These are phyloP conservation scores for Noccaea bulbosa DNA, from an alignment of 345 rosid genomes.

Conservation along the genomic window DNA sequence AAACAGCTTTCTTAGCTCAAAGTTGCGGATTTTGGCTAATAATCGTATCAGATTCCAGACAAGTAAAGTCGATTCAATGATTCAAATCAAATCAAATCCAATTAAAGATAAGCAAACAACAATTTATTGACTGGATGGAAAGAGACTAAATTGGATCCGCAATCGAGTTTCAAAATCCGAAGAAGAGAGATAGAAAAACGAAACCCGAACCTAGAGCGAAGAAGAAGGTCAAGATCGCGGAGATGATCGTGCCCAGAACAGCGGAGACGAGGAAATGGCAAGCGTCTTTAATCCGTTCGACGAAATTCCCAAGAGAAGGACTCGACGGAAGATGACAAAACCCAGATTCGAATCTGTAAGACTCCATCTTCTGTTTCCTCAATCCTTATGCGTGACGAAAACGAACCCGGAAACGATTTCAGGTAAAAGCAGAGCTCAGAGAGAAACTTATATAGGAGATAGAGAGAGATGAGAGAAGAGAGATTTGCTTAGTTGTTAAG, in stretches of 20 bases:
- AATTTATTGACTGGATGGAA: neutral
- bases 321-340: slow-evolving; percentile 48
- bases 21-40: neutral
- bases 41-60: neutral
- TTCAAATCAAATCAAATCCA: slow-evolving; percentile 16
- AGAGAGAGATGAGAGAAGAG: neutral
- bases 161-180: neutral
- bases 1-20: slow-evolving; percentile 30
- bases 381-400: neutral
- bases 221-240: slow-evolving; percentile 95
- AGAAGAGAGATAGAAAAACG: neutral
- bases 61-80: neutral
- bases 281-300: slow-evolving; percentile 65
- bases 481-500: slow-evolving; percentile 50
- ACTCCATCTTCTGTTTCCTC: neutral
- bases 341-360: slow-evolving; percentile 50
- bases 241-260: slow-evolving; percentile 77
- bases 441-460: slow-evolving; percentile 28
- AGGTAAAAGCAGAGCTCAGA: slow-evolving; percentile 32
- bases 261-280: slow-evolving; percentile 76
- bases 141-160: slow-evolving; percentile 16
- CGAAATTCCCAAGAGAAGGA: slow-evolving; percentile 53
- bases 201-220: slow-evolving; percentile 83
- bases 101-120: slow-evolving; percentile 1
- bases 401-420: slow-evolving; percentile 25